Evolutionary conservation across 2,329 filamentous ascomycete species (phyloP), one percentile per base, ranked within the genome.

Genomic region (Aspergillus neotritici): DNA sequence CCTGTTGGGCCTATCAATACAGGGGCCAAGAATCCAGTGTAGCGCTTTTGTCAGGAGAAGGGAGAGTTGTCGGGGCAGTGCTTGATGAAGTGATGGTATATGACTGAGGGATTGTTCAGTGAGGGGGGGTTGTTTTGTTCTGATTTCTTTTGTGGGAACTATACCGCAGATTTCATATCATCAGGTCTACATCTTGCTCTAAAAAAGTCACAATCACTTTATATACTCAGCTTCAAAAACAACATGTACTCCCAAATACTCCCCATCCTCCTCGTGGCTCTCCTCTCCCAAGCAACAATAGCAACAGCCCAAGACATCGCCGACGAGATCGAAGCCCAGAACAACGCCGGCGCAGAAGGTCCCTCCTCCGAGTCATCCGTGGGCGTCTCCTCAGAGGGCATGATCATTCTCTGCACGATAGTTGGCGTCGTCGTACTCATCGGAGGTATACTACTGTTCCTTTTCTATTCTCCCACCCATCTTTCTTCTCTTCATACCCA

Each of bases 321-420:
- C 17, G 39, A 47, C n/a, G 46, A 50, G n/a, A 41, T 46, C 12
- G 37, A 52, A 16, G 42, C 37, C 16, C 34, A 43, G 11, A 46
- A 55, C 37, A 38, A 36, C 17, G 41, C 46, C 16, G 49, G 49
- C 6, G 47, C 41, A 31, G 32, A 46, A 9, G 47, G 47, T 1
- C 37, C 49, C 12, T 44, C 38, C 4, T 43, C 43, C 5, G 42
- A 37, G 1, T 41, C 41, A 9, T 25, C 21, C 10, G 43, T 42
- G 3, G 44, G 44, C 28, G 31, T 54, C 12, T 48, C 52, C 5
- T 46, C 40, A 4, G 49, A 37, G 28, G 53, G 53, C 12, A 54
- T 55, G 46, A 55, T 55, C 13, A 43, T 44, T 3, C 34, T 55
- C 5, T 52, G 51, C 28, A 50, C 48, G 1, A 48, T 55, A 11